These are phyloP conservation scores for Lunularia cruciata DNA, from an alignment of 225 moss, liverwort and hornwort genomes.

Conservation along the genomic window DNA sequence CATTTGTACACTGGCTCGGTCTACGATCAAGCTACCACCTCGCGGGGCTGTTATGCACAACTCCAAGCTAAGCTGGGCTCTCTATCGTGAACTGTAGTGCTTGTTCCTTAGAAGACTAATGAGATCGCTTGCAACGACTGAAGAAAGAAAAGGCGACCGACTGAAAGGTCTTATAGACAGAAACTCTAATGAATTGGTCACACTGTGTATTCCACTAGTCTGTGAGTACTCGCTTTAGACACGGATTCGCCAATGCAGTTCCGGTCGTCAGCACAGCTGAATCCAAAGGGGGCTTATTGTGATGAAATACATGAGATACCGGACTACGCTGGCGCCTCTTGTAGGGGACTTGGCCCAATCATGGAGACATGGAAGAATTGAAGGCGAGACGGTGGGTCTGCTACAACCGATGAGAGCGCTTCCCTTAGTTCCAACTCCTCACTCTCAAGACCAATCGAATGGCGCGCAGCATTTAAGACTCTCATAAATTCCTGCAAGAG, in stretches of 20 bases:
- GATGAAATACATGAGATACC: no score
- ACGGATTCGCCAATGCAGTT: background rate
- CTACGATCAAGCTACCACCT: no score
- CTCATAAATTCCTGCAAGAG: background rate
- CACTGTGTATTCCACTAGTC: background rate
- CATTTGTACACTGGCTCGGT: no score
- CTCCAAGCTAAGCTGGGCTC: no score
- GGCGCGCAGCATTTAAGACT: conserved; percentile 9
- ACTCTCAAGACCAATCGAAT: background rate
- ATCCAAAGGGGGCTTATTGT: no score
- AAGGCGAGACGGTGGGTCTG: background rate
- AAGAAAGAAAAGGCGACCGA: no score
- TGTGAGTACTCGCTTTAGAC: background rate
- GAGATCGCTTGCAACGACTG: no score
- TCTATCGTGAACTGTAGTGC: no score
- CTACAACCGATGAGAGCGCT: background rate
- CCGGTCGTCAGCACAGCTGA: no score
- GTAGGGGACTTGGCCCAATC: background rate
- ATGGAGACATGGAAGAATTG: background rate
- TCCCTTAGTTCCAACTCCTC: background rate
- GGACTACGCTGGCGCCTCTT: background rate
- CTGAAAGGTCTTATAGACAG: background rate
- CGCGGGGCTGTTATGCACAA: no score
- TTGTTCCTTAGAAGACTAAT: no score
- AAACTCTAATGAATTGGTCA: no score